Evolutionary conservation across 441 rosid genomes (phyloP), one percentile per base, ranked within the genome.

Genomic region (Populus trichocarpa): DNA sequence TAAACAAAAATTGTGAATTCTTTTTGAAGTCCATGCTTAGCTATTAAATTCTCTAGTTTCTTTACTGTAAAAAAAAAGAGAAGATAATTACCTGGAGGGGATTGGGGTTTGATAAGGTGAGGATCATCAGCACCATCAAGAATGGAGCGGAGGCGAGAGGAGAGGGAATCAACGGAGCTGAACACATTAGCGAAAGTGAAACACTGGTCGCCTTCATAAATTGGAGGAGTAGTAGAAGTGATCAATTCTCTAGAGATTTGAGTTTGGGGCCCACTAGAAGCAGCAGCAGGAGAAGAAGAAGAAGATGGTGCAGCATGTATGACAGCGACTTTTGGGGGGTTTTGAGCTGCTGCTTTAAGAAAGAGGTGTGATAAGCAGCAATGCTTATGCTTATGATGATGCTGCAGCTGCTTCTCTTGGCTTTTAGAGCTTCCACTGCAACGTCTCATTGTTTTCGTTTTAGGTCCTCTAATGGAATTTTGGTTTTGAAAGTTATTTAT

Each of bases 301-400:
- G 77, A 30, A 2, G 78, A 57, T 6, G 84, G 36, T n/a, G 88
- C 73, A 2, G 91, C 90, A 12, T 90, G 98, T 36, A 91, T 70
- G 23, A 86, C 90, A 53, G 95, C 96, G 77, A 89, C 82, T 83
- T 84, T 86, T 9, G 70, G 25, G 26, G 89, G 90, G 80, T 80
- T 81, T 32, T 22, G 33, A 81, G 83, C 78, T 6, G 97, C 96
- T 68, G 91, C 88, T 38, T 79, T 72, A 38, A 79, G 23, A 86
- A 95, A 93, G 67, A 75, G 76, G 77, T 93, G 98, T 20, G 90
- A 89, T 75, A 95, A 77, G 84, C 99, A 95, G 77, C 83, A 80
- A 30, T 30, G 32, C 32, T 30, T 30, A 30, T 30, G 32, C 32
- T 30, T 30, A 4, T 30, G 32, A 30, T 30, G 32, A 28, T 18